These are phyloP conservation scores for Fraxinus cuspidata DNA, from an alignment of 257 asterid genomes.

Conservation along the genomic window DNA sequence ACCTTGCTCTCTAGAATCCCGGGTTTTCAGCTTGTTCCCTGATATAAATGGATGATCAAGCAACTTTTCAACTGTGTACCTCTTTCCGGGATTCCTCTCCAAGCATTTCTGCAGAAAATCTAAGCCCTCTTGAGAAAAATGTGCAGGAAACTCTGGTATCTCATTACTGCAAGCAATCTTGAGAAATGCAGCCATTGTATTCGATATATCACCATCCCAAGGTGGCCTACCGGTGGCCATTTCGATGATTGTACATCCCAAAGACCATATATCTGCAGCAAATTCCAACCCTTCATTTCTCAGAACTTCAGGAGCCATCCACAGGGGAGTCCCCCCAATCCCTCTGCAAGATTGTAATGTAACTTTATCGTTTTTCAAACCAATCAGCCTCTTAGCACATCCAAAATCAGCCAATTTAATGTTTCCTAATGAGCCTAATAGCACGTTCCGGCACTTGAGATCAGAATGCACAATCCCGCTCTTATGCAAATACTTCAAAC, in stretches of 20 bases:
- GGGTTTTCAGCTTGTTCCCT: background rate
- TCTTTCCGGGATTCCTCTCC: slow-evolving; percentile 40
- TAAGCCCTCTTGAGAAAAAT: slow-evolving; percentile 45
- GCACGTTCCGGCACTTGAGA: slow-evolving; percentile 56
- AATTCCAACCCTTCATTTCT: slow-evolving; percentile 37
- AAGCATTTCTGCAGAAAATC: slow-evolving; percentile 56
- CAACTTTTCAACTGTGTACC: slow-evolving; percentile 46
- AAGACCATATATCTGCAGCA: slow-evolving; percentile 63
- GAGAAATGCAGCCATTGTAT: slow-evolving; percentile 43
- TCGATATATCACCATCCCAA: slow-evolving; percentile 37
- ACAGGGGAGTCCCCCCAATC: slow-evolving; percentile 60
- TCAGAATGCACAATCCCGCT: slow-evolving; percentile 58
- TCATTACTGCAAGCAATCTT: slow-evolving; percentile 44
- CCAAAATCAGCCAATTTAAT: slow-evolving; percentile 63
- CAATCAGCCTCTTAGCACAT: slow-evolving; percentile 33
- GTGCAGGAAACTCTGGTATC: slow-evolving; percentile 43
- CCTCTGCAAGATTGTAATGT: background rate
- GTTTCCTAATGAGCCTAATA: slow-evolving; percentile 41
- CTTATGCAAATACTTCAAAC: slow-evolving; percentile 44
- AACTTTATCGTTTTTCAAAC: background rate
- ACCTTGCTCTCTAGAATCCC: background rate
- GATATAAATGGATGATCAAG: slow-evolving; percentile 51
- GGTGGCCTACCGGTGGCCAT: slow-evolving; percentile 63
- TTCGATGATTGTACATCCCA: slow-evolving; percentile 69
- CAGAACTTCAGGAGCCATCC: slow-evolving; percentile 74